Evolutionary conservation across 2,329 filamentous ascomycete genomes (phyloP).

Genomic region (Trichophyton equinum): DNA sequence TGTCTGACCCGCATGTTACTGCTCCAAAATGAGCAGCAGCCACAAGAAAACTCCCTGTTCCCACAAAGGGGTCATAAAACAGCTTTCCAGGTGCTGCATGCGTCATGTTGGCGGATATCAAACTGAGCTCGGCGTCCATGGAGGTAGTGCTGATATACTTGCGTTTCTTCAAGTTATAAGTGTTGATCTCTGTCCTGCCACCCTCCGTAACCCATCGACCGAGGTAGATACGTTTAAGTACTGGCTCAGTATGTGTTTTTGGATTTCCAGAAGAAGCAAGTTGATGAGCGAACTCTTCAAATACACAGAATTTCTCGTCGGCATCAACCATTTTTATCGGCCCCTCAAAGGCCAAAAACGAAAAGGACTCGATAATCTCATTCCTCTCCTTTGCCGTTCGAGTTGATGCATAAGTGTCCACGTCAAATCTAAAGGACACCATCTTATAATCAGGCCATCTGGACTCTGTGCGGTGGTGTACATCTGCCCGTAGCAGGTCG

Average conservation of each 20-base stretch:
- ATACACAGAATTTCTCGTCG: slow-evolving; percentile 62
- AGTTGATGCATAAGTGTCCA: slow-evolving; percentile 72
- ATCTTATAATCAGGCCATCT: slow-evolving; percentile 55
- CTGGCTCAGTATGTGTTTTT: slow-evolving; percentile 23
- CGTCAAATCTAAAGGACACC: slow-evolving; percentile 65
- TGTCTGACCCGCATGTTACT: slow-evolving; percentile 72
- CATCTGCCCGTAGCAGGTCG: slow-evolving; percentile 52
- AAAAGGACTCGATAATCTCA: slow-evolving; percentile 70
- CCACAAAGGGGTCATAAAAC: slow-evolving; percentile 91
- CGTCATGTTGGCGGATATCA: slow-evolving; percentile 85
- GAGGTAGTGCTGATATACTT: slow-evolving; percentile 90
- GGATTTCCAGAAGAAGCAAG: slow-evolving; percentile 7
- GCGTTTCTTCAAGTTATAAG: slow-evolving; percentile 84
- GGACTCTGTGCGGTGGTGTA: slow-evolving; percentile 46
- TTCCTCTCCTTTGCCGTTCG: slow-evolving; percentile 51
- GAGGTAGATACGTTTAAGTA: slow-evolving; percentile 54
- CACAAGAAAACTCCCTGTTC: slow-evolving; percentile 84
- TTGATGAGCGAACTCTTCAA: slow-evolving; percentile 61
- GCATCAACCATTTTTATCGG: slow-evolving; percentile 63
- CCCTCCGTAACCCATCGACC: slow-evolving; percentile 58
- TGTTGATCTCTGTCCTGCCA: slow-evolving; percentile 53
- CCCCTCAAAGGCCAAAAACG: slow-evolving; percentile 65
- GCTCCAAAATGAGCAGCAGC: slow-evolving; percentile 87
- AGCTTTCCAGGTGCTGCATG: slow-evolving; percentile 70
- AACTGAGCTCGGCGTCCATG: slow-evolving; percentile 88